A percentile compares a stretch with the other conserved stretches of the same genome.
Conservation (phyloP, 306 rosid genomes). For the Fragaria vesca region DNA sequence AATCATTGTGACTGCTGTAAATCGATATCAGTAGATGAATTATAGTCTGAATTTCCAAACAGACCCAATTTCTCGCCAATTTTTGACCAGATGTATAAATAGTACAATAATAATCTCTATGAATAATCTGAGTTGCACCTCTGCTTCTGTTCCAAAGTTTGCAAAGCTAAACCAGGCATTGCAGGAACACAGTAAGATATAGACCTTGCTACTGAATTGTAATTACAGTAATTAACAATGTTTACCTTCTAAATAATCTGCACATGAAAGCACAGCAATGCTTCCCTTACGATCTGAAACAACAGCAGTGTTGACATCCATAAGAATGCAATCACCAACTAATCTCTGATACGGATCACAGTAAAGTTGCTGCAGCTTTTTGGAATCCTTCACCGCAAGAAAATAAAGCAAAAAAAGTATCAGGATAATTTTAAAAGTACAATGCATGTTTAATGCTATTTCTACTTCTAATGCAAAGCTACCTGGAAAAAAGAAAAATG, state of each 20-base stretch:
- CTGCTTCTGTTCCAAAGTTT: not conserved
- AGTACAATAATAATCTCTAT: not conserved
- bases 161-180: not conserved
- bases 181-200: not conserved
- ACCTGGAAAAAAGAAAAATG: not conserved
- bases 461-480: slow-evolving; percentile 19
- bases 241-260: slow-evolving; percentile 75
- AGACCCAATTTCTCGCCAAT: not conserved
- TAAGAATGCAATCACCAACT: slow-evolving; percentile 90
- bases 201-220: not conserved
- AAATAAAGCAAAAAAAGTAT: slow-evolving; percentile 22
- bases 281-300: slow-evolving; percentile 97
- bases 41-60: not conserved
- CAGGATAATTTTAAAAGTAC: slow-evolving; percentile 25
- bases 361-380: slow-evolving; percentile 74
- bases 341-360: slow-evolving; percentile 80
- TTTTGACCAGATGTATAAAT: not conserved
- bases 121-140: not conserved
- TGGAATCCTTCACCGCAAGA: slow-evolving; percentile 57
- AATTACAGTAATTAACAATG: slow-evolving; percentile 16
- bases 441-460: slow-evolving; percentile 15
- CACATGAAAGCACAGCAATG: slow-evolving; percentile 71
- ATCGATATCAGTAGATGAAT: not conserved
- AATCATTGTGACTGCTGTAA: not conserved
- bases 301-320: slow-evolving; percentile 77